Conservation (phyloP, 2,329 filamentous ascomycete genomes). For the Aspergillus sp. region DNA sequence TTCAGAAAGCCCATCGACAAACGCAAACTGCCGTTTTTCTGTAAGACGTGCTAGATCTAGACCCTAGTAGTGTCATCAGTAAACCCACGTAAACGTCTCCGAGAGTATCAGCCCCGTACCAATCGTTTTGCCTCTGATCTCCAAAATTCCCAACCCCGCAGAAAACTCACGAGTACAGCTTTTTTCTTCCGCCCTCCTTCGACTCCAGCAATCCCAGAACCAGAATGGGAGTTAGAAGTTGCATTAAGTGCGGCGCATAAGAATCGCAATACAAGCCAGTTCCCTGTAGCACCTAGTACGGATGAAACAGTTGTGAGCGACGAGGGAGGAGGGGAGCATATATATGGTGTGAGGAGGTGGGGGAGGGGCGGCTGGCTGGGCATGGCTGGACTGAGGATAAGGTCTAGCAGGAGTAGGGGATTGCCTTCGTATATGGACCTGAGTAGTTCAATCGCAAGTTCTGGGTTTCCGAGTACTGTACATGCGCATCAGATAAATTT, state of each 20-base stretch:
- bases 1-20: conserved; percentile 71
- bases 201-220: conserved; percentile 23
- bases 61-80: conserved; percentile 48
- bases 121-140: conserved; percentile 66
- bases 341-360: conserved; percentile 39
- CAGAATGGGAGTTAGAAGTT: conserved; percentile 13
- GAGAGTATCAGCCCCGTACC: conserved; percentile 45
- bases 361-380: conserved; percentile 42
- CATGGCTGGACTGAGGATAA: conserved; percentile 24
- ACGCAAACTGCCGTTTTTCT: conserved; percentile 62
- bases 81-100: background rate
- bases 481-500: background rate
- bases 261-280: conserved; percentile 58
- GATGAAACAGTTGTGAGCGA: conserved; percentile 46
- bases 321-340: conserved; percentile 33
- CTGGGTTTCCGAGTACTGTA: background rate
- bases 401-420: background rate
- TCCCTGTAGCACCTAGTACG: conserved; percentile 49
- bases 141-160: conserved; percentile 79
- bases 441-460: background rate
- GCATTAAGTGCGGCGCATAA: conserved; percentile 48
- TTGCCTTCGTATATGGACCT: background rate
- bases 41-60: conserved; percentile 66
- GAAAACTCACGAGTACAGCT: conserved; percentile 78
- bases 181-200: conserved; percentile 41